Evolutionary conservation across 345 rosid species (phyloP), one percentile per base, ranked within the genome.

Genomic region (Lumnitzera littorea): DNA sequence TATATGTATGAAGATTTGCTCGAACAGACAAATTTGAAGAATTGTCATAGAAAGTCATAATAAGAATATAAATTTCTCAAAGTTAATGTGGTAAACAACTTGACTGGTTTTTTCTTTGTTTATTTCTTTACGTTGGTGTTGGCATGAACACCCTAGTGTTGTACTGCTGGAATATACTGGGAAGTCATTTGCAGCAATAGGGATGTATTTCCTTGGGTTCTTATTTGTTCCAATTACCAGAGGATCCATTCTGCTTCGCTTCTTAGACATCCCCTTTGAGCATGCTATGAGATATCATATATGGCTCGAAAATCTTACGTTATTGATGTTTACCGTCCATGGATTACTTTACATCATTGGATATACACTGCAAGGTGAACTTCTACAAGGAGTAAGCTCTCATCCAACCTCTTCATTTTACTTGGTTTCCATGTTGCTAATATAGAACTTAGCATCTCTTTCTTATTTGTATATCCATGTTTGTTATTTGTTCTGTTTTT

Each of bases 321-420:
- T 61, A 54, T 41, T 46, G 13, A 55, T 65, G 51, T 65, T 65
- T 70, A 71, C 66, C 11, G 53, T 60, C 15, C 74, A 65, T 29
- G 74, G 74, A 13, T 49, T 70, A 12, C 48, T 50, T 13, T 70
- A 70, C 50, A 23, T 70, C 31, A 27, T 27, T 27, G 31, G 31
- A 27, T 84, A 91, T 91, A 60, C 77, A 20, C 48, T 84, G 41
- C 66, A 68, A 71, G 96, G 98, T 25, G 75, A 56, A 4, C 88
- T 88, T 56, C 3, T 81, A 13, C 56, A 79, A 3, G 69, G 77
- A 59, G 96, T 91, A 72, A 79, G 91, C 62, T 57, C 52, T 8
- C 10, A 7, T 13, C 15, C 15, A 15, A 29, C 17, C 29, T 29
- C 50, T 48, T 27, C 41, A 24, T 24, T 53, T 48, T 10, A 9